Evolutionary conservation across 441 rosid genomes (phyloP).

Genomic region (Bruguiera hainesii): DNA sequence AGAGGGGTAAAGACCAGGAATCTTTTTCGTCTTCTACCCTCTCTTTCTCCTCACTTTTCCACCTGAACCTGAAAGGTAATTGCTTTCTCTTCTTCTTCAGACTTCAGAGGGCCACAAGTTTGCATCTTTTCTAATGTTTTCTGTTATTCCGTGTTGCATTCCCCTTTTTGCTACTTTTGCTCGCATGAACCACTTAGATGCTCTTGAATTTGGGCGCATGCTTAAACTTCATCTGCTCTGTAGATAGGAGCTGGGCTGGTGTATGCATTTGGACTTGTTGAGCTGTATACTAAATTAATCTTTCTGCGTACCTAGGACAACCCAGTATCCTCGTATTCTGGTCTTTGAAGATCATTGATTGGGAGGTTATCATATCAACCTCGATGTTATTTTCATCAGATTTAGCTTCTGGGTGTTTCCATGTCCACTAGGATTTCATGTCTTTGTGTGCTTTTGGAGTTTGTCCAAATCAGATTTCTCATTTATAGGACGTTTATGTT

Average conservation of each 20-base stretch:
- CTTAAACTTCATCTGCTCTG: conserved; percentile 3
- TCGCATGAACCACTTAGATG: conserved; percentile 15
- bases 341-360: conserved; percentile 8
- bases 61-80: conserved; percentile 17
- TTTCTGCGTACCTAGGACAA: conserved; percentile 9
- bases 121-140: neutral
- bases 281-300: conserved; percentile 9
- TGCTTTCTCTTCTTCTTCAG: conserved; percentile 21
- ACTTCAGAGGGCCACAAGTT: neutral
- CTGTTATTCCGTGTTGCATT: conserved; percentile 20
- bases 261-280: conserved; percentile 16
- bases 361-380: conserved; percentile 15
- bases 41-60: neutral
- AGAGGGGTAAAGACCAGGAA: conserved; percentile 17
- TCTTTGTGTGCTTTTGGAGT: neutral
- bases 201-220: neutral
- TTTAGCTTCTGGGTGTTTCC: conserved; percentile 16
- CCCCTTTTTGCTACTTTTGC: conserved; percentile 11
- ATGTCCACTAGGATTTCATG: neutral
- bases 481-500: neutral
- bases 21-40: conserved; percentile 18
- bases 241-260: conserved; percentile 16
- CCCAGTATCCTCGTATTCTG: conserved; percentile 7
- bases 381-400: conserved; percentile 12
- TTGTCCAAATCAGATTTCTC: conserved; percentile 6